Percentiles rank a stretch among this genome's conserved stretches.
phyloP scores from a whole-genome alignment of 1,284 basidiomycete species.

The Tausonia pullulans region DNA sequence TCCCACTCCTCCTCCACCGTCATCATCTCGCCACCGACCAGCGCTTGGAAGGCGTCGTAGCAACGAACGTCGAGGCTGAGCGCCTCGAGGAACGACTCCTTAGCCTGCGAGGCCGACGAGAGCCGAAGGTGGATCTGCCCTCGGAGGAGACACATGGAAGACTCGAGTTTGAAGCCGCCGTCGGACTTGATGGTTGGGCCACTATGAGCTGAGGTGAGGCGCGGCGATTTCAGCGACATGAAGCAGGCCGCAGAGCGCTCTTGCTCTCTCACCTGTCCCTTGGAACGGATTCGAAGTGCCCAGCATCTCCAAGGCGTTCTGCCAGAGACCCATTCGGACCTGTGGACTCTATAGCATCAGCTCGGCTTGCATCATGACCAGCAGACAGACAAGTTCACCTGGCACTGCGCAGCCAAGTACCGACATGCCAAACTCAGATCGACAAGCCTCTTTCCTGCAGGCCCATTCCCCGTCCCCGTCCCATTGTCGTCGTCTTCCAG shows the following conservation, averaged over 20 bases:
- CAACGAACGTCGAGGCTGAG: conserved; percentile 91
- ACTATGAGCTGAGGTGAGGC: conserved; percentile 1
- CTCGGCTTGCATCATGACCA: not conserved
- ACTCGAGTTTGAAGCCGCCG: conserved; percentile 88
- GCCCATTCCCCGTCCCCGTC: conserved; percentile 10
- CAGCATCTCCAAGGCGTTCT: conserved; percentile 83
- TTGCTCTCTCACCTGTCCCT: conserved; percentile 43
- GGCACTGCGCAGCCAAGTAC: conserved; percentile 87
- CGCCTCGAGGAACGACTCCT: conserved; percentile 89
- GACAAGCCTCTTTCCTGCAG: conserved; percentile 42
- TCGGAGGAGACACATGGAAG: conserved; percentile 87
- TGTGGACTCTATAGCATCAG: conserved; percentile 33
- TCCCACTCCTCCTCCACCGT: conserved; percentile 92
- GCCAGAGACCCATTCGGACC: conserved; percentile 58
- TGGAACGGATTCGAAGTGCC: conserved; percentile 83
- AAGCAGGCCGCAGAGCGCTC: too few species aligned
- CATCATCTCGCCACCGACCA: conserved; percentile 89
- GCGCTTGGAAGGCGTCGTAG: conserved; percentile 86
- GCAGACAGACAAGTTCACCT: conserved; percentile 39
- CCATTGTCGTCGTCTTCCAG: conserved; percentile 15
- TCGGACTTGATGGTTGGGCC: conserved; percentile 65
- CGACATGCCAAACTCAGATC: conserved; percentile 86
- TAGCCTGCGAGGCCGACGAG: conserved; percentile 77
- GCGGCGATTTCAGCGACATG: too few species aligned
- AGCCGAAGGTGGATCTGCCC: conserved; percentile 89